These are phyloP conservation scores for Lentinula sp. DNA, from an alignment of 768 basidiomycete genomes.

Conservation along the genomic window DNA sequence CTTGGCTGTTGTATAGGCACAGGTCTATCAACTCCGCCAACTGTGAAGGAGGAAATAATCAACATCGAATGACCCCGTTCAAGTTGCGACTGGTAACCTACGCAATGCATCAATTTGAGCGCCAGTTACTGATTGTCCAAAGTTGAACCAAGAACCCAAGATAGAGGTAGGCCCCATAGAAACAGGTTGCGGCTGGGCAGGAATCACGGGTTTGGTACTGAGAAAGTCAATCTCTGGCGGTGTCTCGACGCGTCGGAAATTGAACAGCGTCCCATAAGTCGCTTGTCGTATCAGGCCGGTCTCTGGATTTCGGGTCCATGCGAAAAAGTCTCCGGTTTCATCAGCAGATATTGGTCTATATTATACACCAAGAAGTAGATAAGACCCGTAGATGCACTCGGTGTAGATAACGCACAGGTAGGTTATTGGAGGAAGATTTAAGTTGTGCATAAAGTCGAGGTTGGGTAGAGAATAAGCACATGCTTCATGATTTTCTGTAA, in stretches of 20 bases:
- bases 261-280: slow-evolving; percentile 54
- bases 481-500: slow-evolving; percentile 42
- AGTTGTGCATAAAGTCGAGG: slow-evolving; percentile 49
- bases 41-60: slow-evolving; percentile 22
- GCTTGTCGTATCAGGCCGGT: slow-evolving; percentile 29
- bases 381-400: neutral
- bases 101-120: slow-evolving; percentile 54
- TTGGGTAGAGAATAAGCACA: slow-evolving; percentile 59
- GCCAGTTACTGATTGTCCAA: slow-evolving; percentile 46
- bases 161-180: slow-evolving; percentile 51
- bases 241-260: slow-evolving; percentile 44
- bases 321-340: slow-evolving; percentile 49
- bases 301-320: slow-evolving; percentile 29
- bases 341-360: slow-evolving; percentile 34
- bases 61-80: neutral
- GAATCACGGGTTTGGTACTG: slow-evolving; percentile 31
- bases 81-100: slow-evolving; percentile 25
- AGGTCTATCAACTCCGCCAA: slow-evolving; percentile 63
- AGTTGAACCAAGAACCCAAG: slow-evolving; percentile 50
- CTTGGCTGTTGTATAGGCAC: slow-evolving; percentile 27
- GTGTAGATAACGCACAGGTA: slow-evolving; percentile 23
- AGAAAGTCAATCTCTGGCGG: slow-evolving; percentile 48
- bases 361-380: neutral
- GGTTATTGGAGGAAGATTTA: slow-evolving; percentile 27
- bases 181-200: slow-evolving; percentile 58